Percentiles rank a stretch among this genome's conserved stretches.
These are phyloP conservation scores for Cyberlindnera mycetangii DNA, from an alignment of 805 yeast species.

Conservation along the genomic window DNA sequence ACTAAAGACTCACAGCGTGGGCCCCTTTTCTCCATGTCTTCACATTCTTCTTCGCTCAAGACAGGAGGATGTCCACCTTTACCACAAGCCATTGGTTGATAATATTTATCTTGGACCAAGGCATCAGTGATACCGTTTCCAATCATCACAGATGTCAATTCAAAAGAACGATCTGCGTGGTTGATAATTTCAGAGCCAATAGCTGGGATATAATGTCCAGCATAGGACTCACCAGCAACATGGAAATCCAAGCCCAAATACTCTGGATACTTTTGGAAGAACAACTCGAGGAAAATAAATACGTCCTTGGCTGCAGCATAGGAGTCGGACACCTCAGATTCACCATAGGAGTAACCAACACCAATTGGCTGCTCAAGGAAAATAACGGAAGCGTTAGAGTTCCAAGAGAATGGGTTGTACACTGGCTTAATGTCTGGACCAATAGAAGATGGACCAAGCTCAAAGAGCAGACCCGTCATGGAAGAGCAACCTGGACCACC, in stretches of 20 bases:
- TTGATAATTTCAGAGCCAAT: constrained; percentile 53
- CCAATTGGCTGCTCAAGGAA: constrained; percentile 93
- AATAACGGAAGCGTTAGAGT: constrained; percentile 82
- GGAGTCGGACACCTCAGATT: constrained; percentile 59
- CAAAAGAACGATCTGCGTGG: constrained; percentile 49
- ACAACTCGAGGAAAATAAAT: constrained; percentile 75
- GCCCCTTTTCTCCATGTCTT: constrained; percentile 54
- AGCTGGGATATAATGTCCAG: constrained; percentile 79
- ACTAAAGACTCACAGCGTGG: constrained; percentile 65
- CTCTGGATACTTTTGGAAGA: constrained; percentile 81
- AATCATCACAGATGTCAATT: constrained; percentile 75
- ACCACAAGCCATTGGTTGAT: constrained; percentile 95
- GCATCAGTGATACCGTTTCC: constrained; percentile 95
- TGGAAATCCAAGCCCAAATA: constrained; percentile 59
- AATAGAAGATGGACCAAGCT: constrained; percentile 84
- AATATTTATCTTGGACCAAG: constrained; percentile 69
- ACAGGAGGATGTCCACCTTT: constrained; percentile 80
- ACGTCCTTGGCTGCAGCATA: constrained; percentile 87
- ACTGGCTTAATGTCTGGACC: constrained; percentile 63
- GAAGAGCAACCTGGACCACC: constrained; percentile 98
- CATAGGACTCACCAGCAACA: constrained; percentile 82
- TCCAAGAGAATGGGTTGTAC: constrained; percentile 86
- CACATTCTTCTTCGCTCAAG: constrained; percentile 66
- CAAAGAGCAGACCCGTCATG: constrained; percentile 84
- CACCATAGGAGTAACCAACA: constrained; percentile 86